phyloP scores from a whole-genome alignment of 176 grass and related monocot species.

The Avena atlantica region DNA sequence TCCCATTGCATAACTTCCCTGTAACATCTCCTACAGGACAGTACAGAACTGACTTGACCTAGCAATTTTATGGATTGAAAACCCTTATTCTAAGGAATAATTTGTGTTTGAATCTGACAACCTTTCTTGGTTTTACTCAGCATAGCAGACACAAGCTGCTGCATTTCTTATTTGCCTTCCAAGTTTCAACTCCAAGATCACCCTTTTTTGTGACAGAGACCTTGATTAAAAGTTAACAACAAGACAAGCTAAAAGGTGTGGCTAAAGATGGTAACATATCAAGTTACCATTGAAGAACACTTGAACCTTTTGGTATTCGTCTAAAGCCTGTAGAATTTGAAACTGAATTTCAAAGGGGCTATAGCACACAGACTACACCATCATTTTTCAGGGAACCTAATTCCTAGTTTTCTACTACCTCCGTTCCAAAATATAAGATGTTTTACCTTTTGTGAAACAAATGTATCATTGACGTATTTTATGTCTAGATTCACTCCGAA shows the following conservation, averaged over 20 bases:
- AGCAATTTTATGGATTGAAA: background rate
- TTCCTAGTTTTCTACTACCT: background rate
- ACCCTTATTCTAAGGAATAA: background rate
- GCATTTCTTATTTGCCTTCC: conserved; percentile 23
- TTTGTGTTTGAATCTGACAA: background rate
- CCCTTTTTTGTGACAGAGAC: conserved; percentile 21
- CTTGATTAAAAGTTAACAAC: conserved; percentile 1
- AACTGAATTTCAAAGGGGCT: background rate
- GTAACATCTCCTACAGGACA: background rate
- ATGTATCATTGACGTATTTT: too few species aligned
- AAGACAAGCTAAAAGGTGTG: background rate
- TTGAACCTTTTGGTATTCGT: background rate
- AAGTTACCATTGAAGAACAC: background rate
- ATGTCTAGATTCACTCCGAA: too few species aligned
- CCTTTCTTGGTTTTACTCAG: conserved; percentile 21
- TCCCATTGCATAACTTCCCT: too few species aligned
- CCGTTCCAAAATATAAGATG: too few species aligned
- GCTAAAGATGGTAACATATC: background rate
- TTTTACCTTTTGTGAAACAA: too few species aligned
- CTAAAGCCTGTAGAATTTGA: background rate
- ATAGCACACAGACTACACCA: background rate
- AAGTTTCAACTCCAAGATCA: conserved; percentile 26
- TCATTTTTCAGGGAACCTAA: background rate
- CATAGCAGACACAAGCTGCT: background rate
- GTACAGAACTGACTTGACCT: conserved; percentile 17